Base-by-base conservation (phyloP, 1,139 yeast genomes). In the Magnusiomyces ingens region DNA sequence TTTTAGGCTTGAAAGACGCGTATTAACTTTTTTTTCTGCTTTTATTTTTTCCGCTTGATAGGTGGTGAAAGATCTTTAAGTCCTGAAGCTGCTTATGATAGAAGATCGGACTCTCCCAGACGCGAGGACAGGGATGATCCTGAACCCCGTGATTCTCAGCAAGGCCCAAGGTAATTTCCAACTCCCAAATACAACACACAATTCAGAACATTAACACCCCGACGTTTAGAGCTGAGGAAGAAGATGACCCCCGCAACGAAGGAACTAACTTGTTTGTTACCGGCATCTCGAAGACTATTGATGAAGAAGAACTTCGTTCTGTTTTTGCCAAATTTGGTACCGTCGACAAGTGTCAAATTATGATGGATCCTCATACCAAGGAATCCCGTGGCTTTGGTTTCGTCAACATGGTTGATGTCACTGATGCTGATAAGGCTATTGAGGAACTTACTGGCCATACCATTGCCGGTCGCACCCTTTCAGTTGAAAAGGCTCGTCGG, bases 381-480 rank as follows among this genome's bases (percentile, higher is more conserved):
- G 73, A 69, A 54, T 67, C 74, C 2, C 62, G 74, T 43, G 74
- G 74, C 1, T 71, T 71, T 57, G 74, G 74, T 2, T 71, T 71
- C 53, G 72, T 71, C 52, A 64, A 68, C 56, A 67, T 69, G 67
- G 64, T 55, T 21, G 65, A 64, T 45, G 60, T 62, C n/a, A 62
- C 59, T 36, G 64, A 58, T 6, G 74, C 74, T 18, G 67, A 67
- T 41, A 64, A 62, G 19, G 74, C 70, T n/a, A 55, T 68, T 21
- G 60, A 58, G 45, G 64, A 59, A n/a, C 60, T 70, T 35, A 60
- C 65, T 48, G 72, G 72, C 26, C 55, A 55, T 36, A 66, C 62
- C 42, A 50, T 67, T 19, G 68, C 64, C 11, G 74, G 74, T 29
- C 61, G 67, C 48, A 58, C 64, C 17, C 59, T 70, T 45, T 59